These are phyloP conservation scores for Fusarium odoratissimum DNA, from an alignment of 2,329 filamentous ascomycete species.

Conservation along the genomic window DNA sequence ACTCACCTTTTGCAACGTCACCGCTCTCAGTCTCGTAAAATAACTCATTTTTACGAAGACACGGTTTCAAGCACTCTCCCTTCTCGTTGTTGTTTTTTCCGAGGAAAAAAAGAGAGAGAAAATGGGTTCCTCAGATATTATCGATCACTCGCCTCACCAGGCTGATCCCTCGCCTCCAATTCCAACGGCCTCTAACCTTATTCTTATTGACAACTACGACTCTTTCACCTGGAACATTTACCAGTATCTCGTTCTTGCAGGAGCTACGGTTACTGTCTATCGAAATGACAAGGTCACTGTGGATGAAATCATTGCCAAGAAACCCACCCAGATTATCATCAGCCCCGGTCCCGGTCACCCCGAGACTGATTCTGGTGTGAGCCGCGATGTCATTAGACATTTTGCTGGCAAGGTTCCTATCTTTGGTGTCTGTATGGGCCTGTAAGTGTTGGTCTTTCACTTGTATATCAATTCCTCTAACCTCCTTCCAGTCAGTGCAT, in stretches of 20 bases:
- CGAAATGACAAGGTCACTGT: conserved; percentile 93
- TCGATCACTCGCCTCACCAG: conserved; percentile 89
- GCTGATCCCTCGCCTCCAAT: conserved; percentile 79
- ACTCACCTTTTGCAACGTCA: conserved; percentile 39
- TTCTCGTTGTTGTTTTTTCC: not conserved
- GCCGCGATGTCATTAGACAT: conserved; percentile 88
- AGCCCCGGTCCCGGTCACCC: conserved; percentile 97
- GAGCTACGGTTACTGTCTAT: conserved; percentile 88
- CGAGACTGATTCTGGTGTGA: conserved; percentile 89
- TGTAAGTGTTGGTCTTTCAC: conserved; percentile 65
- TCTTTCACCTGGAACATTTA: conserved; percentile 99
- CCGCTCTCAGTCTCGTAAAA: conserved; percentile 14
- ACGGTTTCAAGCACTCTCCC: not conserved
- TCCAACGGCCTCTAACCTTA: conserved; percentile 85
- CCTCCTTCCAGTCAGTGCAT: conserved; percentile 82
- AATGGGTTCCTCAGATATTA: conserved; percentile 63
- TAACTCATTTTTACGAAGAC: not conserved
- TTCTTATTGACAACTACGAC: conserved; percentile 99
- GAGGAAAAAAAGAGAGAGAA: conserved; percentile 33
- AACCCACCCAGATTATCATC: conserved; percentile 93
- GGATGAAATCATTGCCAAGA: conserved; percentile 82
- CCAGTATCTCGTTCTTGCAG: conserved; percentile 97
- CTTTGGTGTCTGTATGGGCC: conserved; percentile 98
- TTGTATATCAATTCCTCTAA: not conserved
- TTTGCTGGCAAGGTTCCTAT: conserved; percentile 96